Percentiles rank a stretch among this genome's conserved stretches.
Conservation (phyloP, 768 basidiomycete species). For the Tephrocybe sp. region DNA sequence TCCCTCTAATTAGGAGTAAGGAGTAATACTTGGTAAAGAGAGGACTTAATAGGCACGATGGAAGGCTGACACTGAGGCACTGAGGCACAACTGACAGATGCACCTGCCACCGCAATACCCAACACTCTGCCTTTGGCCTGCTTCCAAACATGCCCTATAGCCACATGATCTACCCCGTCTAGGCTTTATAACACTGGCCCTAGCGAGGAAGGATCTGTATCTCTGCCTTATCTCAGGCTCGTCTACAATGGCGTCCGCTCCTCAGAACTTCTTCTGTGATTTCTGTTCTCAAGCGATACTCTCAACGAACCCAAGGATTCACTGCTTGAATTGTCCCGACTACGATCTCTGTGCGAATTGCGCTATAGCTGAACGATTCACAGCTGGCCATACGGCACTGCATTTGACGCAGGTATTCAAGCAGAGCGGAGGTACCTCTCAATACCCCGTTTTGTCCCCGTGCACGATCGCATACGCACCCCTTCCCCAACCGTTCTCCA, state of each 20-base stretch:
- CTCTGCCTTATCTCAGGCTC: neutral
- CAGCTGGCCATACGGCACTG: slow-evolving; percentile 3
- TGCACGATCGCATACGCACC: slow-evolving; percentile 5
- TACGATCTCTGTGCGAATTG: slow-evolving; percentile 15
- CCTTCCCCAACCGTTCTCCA: neutral
- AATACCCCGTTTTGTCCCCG: slow-evolving; percentile 6
- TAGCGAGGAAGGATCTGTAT: too few species aligned
- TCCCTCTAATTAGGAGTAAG: too few species aligned
- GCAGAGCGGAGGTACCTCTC: slow-evolving; percentile 8
- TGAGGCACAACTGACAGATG: too few species aligned
- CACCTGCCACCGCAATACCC: too few species aligned
- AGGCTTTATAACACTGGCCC: too few species aligned
- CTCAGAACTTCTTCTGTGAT: slow-evolving; percentile 9
- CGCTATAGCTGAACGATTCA: slow-evolving; percentile 12
- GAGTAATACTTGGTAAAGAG: too few species aligned
- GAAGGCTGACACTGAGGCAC: too few species aligned
- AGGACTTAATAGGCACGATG: too few species aligned
- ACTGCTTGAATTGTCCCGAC: slow-evolving; percentile 10
- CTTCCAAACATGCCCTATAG: too few species aligned
- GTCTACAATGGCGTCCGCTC: neutral
- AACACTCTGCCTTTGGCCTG: too few species aligned
- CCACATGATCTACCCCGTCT: too few species aligned
- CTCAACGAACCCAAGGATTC: slow-evolving; percentile 8
- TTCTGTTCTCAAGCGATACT: slow-evolving; percentile 10
- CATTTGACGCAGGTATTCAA: slow-evolving; percentile 14